A percentile compares a stretch with the other conserved stretches of the same genome.
Evolutionary conservation across 129 eudicot species (phyloP).

Genomic region (Chrysanthemum lavandulifolium): DNA sequence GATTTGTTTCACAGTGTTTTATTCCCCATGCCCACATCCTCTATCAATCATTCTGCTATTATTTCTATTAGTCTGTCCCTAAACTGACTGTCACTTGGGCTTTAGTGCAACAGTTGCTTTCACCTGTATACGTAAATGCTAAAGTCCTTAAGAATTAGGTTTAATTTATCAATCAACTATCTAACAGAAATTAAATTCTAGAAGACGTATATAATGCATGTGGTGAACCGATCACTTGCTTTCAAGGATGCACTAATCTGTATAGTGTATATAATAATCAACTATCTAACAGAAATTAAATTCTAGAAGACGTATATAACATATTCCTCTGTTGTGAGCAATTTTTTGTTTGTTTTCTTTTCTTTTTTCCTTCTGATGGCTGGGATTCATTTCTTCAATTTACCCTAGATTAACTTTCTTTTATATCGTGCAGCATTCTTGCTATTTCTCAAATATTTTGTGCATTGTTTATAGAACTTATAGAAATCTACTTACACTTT

Average conservation of each 20-base stretch:
- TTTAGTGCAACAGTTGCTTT: background rate
- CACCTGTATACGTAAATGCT: background rate
- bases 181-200: background rate
- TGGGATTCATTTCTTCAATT: slow-evolving; percentile 1
- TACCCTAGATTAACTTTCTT: background rate
- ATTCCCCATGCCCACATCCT: background rate
- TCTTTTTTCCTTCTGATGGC: background rate
- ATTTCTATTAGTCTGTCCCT: background rate
- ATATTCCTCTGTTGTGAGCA: too few relatives aligned
- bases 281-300: background rate
- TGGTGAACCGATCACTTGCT: too few relatives aligned
- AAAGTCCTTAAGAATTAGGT: background rate
- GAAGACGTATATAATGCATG: background rate
- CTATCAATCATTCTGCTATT: too few relatives aligned
- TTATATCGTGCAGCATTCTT: background rate
- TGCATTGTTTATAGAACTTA: too few relatives aligned
- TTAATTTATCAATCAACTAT: background rate
- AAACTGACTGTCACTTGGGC: background rate
- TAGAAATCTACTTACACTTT: too few relatives aligned
- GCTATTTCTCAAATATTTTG: background rate
- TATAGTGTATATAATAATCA: too few relatives aligned
- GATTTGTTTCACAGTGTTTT: background rate
- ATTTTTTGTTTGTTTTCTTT: too few relatives aligned
- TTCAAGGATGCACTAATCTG: too few relatives aligned
- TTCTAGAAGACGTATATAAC: background rate